Base-by-base conservation (phyloP, 2,329 filamentous ascomycete genomes). In the Exophiala phaeomuriformis region DNA sequence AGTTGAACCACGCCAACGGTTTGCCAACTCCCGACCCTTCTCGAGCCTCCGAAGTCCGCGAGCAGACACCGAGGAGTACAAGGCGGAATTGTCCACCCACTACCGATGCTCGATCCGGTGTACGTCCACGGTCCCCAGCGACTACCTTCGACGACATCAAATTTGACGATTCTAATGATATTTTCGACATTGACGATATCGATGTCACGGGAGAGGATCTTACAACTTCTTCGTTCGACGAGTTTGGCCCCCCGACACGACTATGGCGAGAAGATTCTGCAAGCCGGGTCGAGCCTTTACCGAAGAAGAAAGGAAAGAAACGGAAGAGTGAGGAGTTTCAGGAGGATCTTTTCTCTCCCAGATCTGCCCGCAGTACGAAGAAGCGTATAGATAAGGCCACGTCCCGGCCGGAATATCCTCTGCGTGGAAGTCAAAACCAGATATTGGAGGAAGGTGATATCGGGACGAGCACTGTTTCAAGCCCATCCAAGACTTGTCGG, bases 301-400 rank as follows among this genome's bases (percentile, higher is more conserved):
- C 19, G 6, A 63, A 68, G 19, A 70, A 68, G 49, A 68, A 67
- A 57, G 72, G 72, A 3, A 75, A 71, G 61, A 77, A 77, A 61
- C 67, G 75, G 47, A 77, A 75, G 61, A 77, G 74, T 56, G 69
- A 75, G 27, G 75, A 76, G 53, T 72, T 73, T 51, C 36, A 52
- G 19, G 46, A 55, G 19, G 56, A 61, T 41, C 35, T 56, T 5
- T 35, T 55, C 31, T 57, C 56, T 10, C 54, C 56, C 4, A 19
- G 28, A 12, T 55, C 56, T n/a, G 33, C 5, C 32, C 47, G 47
- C 5, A 53, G 46, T 36, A 43, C 47, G 28, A 56, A 12, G 6
- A 53, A 51, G 51, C 43, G 53, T 12, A 9, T 47, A 28, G 30
- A 52, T 30, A 49, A 49, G 4, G 5, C n/a, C n/a, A 29, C 39